These are phyloP conservation scores for Castanopsis chinensis DNA, from an alignment of 306 rosid genomes.

Conservation along the genomic window DNA sequence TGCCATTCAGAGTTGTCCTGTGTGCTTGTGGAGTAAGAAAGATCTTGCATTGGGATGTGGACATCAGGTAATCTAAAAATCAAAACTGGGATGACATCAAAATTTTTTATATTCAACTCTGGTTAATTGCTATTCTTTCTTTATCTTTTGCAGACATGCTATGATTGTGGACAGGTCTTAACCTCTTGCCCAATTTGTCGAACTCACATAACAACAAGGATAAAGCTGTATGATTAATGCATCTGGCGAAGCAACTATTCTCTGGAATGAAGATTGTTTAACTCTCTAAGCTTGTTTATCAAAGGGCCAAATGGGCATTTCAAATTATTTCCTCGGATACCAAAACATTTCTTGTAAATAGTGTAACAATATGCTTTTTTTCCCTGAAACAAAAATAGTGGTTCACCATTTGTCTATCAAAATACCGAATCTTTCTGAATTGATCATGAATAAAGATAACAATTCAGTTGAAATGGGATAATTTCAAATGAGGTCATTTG, in stretches of 20 bases:
- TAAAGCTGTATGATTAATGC: slow-evolving; percentile 3
- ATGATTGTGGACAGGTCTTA: slow-evolving; percentile 4
- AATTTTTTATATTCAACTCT: not conserved
- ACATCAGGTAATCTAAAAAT: not conserved
- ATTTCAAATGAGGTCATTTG: not conserved
- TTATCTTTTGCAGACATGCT: slow-evolving; percentile 2
- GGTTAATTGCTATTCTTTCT: not conserved
- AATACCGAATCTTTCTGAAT: no score
- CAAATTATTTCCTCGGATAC: not conserved
- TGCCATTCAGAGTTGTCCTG: not conserved
- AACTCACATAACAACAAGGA: not conserved
- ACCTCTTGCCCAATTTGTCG: slow-evolving; percentile 2
- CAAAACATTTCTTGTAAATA: no score
- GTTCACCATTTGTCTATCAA: no score
- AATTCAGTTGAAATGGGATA: no score
- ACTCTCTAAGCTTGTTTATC: not conserved
- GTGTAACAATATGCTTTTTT: no score
- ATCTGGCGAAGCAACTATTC: not conserved
- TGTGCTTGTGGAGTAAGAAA: not conserved
- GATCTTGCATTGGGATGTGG: slow-evolving; percentile 8
- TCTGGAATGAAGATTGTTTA: not conserved
- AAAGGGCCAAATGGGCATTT: not conserved
- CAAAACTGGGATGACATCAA: not conserved
- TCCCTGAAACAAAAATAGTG: no score
- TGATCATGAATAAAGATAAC: no score